Evolutionary conservation across 441 rosid genomes (phyloP), one percentile per base, ranked within the genome.

Genomic region (Jatropha multifida): DNA sequence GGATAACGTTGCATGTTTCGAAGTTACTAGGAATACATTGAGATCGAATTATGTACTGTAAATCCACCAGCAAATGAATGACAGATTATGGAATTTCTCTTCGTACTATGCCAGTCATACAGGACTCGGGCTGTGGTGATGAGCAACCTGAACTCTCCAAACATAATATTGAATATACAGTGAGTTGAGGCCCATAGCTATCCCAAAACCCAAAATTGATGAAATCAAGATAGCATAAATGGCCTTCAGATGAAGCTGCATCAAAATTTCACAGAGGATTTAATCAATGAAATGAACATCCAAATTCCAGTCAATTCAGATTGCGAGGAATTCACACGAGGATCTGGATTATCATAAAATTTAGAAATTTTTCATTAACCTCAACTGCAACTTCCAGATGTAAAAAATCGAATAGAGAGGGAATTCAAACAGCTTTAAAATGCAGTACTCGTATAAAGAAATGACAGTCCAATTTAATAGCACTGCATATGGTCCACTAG

Each of bases 151-250:
- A 75, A 82, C 83, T 74, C 93, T 87, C 99, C 97, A 84, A 41
- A 83, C 4, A 51, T 79, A 86, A 58, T 82, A 84, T 40, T 83
- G 88, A 71, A 92, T 82, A 68, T 86, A 94, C 77, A 96, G 75
- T 4, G 92, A 84, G 83, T 96, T 94, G 79, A 94, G 71, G 81
- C 88, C 73, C 86, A 89, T 90, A 0, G 97, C 89, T 66, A 85
- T 74, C 60, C 92, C 99, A 64, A 96, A 91, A 72, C 97, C 93
- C 83, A 91, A 65, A 68, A 88, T 84, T 27, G 97, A 84, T 26
- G 98, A 85, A 49, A 92, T 83, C 65, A 91, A 76, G 81, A 96
- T 81, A 0, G 97, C 83, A 42, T 78, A 85, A 46, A 88, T 80
- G 44, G 96, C 85, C 76, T 86, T 83, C 75, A 92, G 76, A 73